Conservation (phyloP, 176 grass and related monocot species). For the Hordeum marinum region DNA sequence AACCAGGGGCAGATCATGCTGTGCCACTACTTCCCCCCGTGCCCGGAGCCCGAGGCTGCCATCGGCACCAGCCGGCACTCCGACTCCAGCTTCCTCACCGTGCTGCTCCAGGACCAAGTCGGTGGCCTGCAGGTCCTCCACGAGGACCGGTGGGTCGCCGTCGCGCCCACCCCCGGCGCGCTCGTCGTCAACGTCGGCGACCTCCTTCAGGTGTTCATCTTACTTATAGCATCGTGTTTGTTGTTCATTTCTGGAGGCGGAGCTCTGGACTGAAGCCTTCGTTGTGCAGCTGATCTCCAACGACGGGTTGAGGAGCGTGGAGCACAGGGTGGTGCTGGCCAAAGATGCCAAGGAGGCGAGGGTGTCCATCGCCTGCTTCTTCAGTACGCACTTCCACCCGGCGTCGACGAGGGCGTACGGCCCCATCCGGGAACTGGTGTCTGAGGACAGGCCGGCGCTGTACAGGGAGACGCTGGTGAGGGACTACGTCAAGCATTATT, state of each 20-base stretch:
- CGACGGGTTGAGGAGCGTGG: conserved; percentile 43
- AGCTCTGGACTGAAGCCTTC: too few species aligned
- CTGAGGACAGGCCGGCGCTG: conserved; percentile 30
- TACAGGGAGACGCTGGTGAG: conserved; percentile 42
- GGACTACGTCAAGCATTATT: conserved; percentile 31
- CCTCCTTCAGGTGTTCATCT: conserved; percentile 44
- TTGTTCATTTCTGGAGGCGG: too few species aligned
- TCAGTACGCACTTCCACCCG: conserved; percentile 38
- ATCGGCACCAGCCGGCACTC: conserved; percentile 15
- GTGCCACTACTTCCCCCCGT: too few species aligned
- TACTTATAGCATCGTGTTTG: neutral
- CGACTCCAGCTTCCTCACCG: neutral
- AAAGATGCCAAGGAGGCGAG: conserved; percentile 13
- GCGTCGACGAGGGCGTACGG: conserved; percentile 44
- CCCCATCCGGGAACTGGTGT: conserved; percentile 61
- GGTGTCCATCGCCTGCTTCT: conserved; percentile 44
- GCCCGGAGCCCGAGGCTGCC: too few species aligned
- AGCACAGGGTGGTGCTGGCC: conserved; percentile 46
- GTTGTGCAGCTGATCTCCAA: conserved; percentile 47
- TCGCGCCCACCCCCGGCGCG: conserved; percentile 29
- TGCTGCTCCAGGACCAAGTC: too few species aligned
- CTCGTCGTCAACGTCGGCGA: conserved; percentile 50
- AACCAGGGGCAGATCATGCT: too few species aligned
- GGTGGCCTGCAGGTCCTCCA: conserved; percentile 23
- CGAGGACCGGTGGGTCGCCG: conserved; percentile 37